A percentile compares a stretch with the other conserved stretches of the same genome.
Conservation (phyloP, 1,284 basidiomycete species). For the Apiotrichum veenhuisii region DNA sequence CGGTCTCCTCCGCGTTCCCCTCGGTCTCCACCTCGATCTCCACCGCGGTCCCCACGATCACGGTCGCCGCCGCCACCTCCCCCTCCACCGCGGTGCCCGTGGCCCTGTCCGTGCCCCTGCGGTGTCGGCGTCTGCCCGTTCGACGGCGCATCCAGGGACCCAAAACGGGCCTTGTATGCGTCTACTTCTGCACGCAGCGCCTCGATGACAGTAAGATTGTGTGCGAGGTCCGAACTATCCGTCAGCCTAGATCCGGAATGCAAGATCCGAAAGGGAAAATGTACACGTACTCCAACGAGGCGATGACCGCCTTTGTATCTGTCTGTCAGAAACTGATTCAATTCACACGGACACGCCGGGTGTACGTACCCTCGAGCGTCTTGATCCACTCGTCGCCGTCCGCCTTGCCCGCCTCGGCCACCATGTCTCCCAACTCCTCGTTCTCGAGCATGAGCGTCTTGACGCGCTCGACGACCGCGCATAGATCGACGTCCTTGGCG, state of each 20-base stretch:
- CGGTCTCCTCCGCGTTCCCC: neutral
- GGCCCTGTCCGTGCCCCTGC: too few relatives aligned
- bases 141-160: constrained; percentile 11
- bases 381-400: constrained; percentile 31
- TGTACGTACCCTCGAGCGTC: constrained; percentile 33
- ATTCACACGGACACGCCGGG: neutral
- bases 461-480: constrained; percentile 35
- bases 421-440: constrained; percentile 45
- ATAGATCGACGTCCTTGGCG: constrained; percentile 27
- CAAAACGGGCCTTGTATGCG: constrained; percentile 26
- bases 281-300: constrained; percentile 37
- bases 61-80: neutral
- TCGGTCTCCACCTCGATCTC: constrained; percentile 1
- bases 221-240: constrained; percentile 34
- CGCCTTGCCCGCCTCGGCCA: constrained; percentile 32
- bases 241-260: neutral
- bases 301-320: constrained; percentile 41
- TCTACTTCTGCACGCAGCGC: constrained; percentile 28
- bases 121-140: neutral
- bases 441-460: constrained; percentile 41
- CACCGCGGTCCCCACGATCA: neutral
- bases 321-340: neutral
- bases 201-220: constrained; percentile 33
- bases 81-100: neutral
- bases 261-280: neutral